A percentile compares a stretch with the other conserved stretches of the same genome.
phyloP scores from a whole-genome alignment of 305 asterid species.

The Andrographis paniculata region DNA sequence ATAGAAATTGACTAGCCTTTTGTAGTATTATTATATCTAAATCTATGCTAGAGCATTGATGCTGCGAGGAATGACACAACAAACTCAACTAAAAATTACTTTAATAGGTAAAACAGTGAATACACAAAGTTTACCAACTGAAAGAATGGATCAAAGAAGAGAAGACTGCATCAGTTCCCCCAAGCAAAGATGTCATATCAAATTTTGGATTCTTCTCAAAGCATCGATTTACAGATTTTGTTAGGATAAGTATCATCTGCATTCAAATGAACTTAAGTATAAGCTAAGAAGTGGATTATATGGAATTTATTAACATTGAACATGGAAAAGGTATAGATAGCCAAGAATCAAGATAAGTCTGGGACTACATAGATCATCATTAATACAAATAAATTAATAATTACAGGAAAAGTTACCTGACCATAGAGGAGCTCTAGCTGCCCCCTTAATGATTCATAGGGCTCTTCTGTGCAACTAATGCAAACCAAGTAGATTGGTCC shows the following conservation, averaged over 20 bases:
- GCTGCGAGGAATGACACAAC: constrained; percentile 5
- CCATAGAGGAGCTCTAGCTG: constrained; percentile 89
- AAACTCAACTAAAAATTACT: constrained; percentile 8
- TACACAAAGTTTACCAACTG: constrained; percentile 82
- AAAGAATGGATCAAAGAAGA: constrained; percentile 96
- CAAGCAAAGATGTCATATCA: constrained; percentile 96
- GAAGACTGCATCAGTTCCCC: constrained; percentile 92
- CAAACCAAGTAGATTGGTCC: constrained; percentile 98
- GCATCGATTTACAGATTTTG: constrained; percentile 90
- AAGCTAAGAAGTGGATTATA: constrained; percentile 15
- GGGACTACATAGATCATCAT: no score
- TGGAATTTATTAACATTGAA: constrained; percentile 14
- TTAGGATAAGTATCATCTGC: constrained; percentile 98
- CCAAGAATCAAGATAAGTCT: no score
- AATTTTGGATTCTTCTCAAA: constrained; percentile 94
- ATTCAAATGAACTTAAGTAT: constrained; percentile 20
- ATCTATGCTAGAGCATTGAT: constrained; percentile 3
- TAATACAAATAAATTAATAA: background rate
- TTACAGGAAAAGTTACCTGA: constrained; percentile 49
- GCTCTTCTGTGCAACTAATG: constrained; percentile 97
- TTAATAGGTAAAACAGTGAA: constrained; percentile 18
- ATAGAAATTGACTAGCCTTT: no score
- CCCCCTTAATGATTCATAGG: constrained; percentile 81
- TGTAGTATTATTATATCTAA: no score
- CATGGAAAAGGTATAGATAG: constrained; percentile 2